These are phyloP conservation scores for Multifurca ochricompacta DNA, from an alignment of 768 basidiomycete species.

Conservation along the genomic window DNA sequence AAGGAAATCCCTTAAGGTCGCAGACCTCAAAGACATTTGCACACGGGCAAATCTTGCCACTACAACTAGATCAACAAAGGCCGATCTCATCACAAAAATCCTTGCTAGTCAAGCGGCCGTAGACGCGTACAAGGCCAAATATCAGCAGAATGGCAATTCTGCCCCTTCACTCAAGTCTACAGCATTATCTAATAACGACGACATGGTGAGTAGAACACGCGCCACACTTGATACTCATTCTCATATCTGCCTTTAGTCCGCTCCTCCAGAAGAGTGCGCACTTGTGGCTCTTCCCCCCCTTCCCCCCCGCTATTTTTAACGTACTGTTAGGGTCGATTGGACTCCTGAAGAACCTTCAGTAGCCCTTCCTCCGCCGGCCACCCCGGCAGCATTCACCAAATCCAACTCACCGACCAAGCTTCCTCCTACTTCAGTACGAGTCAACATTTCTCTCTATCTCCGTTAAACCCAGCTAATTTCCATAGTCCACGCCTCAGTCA, in stretches of 20 bases:
- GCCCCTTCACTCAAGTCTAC: constrained; percentile 13
- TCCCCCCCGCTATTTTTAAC: background rate
- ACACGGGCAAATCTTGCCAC: constrained; percentile 39
- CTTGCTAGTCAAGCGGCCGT: constrained; percentile 44
- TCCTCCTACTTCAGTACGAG: background rate
- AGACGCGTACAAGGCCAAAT: constrained; percentile 36
- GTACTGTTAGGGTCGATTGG: constrained; percentile 4
- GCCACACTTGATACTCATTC: constrained; percentile 5
- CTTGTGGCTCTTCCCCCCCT: background rate
- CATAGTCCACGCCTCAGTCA: constrained; percentile 1
- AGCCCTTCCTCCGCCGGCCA: background rate
- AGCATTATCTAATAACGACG: constrained; percentile 20
- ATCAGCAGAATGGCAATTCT: constrained; percentile 11
- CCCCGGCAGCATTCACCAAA: constrained; percentile 1
- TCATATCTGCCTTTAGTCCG: constrained; percentile 24
- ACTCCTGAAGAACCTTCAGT: background rate
- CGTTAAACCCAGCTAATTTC: background rate
- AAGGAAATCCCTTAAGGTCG: constrained; percentile 62
- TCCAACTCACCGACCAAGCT: background rate
- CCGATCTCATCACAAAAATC: constrained; percentile 59
- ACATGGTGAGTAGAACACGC: constrained; percentile 23
- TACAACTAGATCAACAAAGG: constrained; percentile 54
- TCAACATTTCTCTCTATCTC: background rate
- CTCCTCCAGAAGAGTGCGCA: constrained; percentile 29
- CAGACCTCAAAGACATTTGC: constrained; percentile 60